Evolutionary conservation across 257 asterid genomes (phyloP), one percentile per base, ranked within the genome.

Genomic region (Voacanga thouarsii): DNA sequence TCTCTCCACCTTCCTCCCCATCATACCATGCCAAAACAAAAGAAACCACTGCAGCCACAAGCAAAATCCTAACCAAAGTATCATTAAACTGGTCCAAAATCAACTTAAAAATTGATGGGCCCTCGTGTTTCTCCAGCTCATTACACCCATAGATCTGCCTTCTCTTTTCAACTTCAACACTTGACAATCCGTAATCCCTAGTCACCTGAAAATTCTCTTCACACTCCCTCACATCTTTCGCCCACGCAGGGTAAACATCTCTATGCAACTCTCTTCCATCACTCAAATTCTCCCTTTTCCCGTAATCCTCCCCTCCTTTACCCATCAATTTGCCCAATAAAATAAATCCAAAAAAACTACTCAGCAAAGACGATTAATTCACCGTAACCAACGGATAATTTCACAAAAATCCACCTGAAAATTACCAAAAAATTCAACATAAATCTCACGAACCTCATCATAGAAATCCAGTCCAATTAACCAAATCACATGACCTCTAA

Each of bases 121-220:
- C 98, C 5, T 96, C 98, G n/a, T 93, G 99, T 73, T 93, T 96
- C 83, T 96, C 98, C 86, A 96, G 85, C 82, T 96, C 99, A 81
- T 96, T 96, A 43, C 68, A 80, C 61, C 99, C 99, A 78, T 93
- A 85, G 87, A 86, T 87, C 96, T 85, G 84, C 88, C 89, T 92
- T 90, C 91, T 84, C 75, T 89, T 88, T 33, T 82, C 92, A 49
- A 89, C 96, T 61, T 93, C 98, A 26, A 82, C 90, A 0, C 28
- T 75, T 0, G 90, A 83, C 87, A 96, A 90, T 1, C 99, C 99
- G 30, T 72, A 57, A 7, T 90, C 92, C 79, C 80, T 83, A 59
- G 83, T 78, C 47, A 93, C 97, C 83, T 84, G 78, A 78, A 78
- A 90, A 83, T 88, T 84, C 77, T 86, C 96, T 83, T 90, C 94